phyloP scores from a whole-genome alignment of 2,329 filamentous ascomycete genomes.

The Drechslera avenae region DNA sequence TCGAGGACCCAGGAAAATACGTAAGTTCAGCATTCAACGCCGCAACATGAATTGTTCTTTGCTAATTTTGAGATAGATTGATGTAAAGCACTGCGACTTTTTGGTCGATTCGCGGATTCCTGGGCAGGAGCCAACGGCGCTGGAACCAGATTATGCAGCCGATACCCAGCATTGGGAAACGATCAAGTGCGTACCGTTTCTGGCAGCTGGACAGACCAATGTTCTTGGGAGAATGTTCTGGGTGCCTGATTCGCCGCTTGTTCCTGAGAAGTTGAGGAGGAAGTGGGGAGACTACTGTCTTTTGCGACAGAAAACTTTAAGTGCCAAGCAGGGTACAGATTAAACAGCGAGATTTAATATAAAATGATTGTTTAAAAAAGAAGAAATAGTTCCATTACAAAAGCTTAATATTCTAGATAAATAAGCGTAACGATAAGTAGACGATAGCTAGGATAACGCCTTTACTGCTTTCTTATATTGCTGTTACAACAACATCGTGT shows the following conservation, averaged over 20 bases:
- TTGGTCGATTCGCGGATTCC: constrained; percentile 87
- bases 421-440: too few relatives aligned
- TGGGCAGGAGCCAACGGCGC: constrained; percentile 60
- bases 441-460: too few relatives aligned
- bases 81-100: constrained; percentile 77
- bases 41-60: neutral
- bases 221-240: constrained; percentile 78
- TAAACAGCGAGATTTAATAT: too few relatives aligned
- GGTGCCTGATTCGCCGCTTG: constrained; percentile 72
- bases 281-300: constrained; percentile 91
- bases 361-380: too few relatives aligned
- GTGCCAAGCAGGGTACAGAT: neutral
- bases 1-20: constrained; percentile 87
- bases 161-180: constrained; percentile 78
- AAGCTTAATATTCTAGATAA: too few relatives aligned
- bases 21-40: constrained; percentile 52
- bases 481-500: too few relatives aligned
- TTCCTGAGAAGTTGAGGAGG: constrained; percentile 72
- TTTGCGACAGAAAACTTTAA: constrained; percentile 58
- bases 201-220: constrained; percentile 78
- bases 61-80: constrained; percentile 53
- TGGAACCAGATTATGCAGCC: constrained; percentile 80
- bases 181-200: constrained; percentile 75
- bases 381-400: too few relatives aligned
- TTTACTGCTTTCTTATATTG: too few relatives aligned